Base-by-base conservation (phyloP, 2,329 filamentous ascomycete genomes). In the Metarhizium rileyi region DNA sequence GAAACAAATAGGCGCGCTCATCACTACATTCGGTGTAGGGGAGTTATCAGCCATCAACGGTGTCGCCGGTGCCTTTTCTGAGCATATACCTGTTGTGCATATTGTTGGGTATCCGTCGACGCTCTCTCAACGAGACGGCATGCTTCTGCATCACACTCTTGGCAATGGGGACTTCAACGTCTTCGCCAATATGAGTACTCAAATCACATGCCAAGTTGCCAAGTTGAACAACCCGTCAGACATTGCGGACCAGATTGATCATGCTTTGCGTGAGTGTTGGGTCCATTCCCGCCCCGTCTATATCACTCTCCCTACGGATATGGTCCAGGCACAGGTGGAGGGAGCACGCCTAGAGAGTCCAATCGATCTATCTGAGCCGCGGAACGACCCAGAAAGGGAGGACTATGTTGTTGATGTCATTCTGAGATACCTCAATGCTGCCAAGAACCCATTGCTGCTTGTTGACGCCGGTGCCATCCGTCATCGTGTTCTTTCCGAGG, bases 391-490 rank as follows among this genome's bases (percentile, higher is more conserved):
- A 1, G 86, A 84, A 54, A 81, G 79, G 52, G 89, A 94, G 66
- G 76, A 88, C 54, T 90, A 90, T 53, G 86, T 91, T n/a, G 86
- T 94, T 9, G 80, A 87, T 35, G 81, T 89, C 16, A 77, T 94
- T 10, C 70, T 90, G 51, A 83, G 83, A 63, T 84, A 83, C 58
- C 77, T 95, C 26, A 77, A 84, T 47, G 77, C 74, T 0, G 87
- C 89, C 10, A 81, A 86, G 65, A 81, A 80, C 50, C 89, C 90
- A 3, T 72, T 93, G 36, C 80, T 95, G 35, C 72, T 95, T 6
- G 82, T 94, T 5, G 90, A 95, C 64, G 87, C 86, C 30, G 93
- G 88, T 59, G 85, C 87, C 10, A 82, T 90, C 55, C 81, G 88
- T 30, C 86, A 93, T 61, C 76, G 83, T 40, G 84, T 86, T 16